Base-by-base conservation (phyloP, 2,329 filamentous ascomycete species). In the Diaporthe vaccinii region DNA sequence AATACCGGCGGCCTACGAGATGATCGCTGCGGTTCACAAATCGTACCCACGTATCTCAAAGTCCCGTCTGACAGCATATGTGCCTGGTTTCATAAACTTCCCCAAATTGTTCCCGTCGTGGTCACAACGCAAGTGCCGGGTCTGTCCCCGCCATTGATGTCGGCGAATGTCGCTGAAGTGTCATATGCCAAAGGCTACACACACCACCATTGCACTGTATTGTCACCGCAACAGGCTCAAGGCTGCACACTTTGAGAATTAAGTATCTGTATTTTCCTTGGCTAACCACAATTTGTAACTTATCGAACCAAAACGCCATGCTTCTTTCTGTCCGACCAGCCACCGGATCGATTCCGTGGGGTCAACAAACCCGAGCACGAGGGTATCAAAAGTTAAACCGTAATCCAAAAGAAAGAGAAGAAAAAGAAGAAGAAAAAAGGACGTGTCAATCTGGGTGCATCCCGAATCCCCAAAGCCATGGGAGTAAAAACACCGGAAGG, bases 261-360 rank as follows among this genome's bases (percentile, higher is more conserved):
- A 49, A 39, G n/a, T 53, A 10, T 67, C 2, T 36, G 31, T 20
- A 36, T 53, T 68, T 25, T 41, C 8, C n/a, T 68, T 36, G 7
- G 15, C 34, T 53, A 41, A n/a, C n/a, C 14, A 68, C 65, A 68
- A 39, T 53, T 34, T 53, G 65, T 28, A 25, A 10, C 46, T 8
- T 39, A 51, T n/a, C 28, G 5, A 36, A n/a, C 15, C 17, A 53
- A 53, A 68, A 68, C 65, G 46, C 65, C 46, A 68, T 53, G 65
- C 65, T 68, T 68, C 65, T 53, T 68, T 68, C 46, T 68, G 46
- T 68, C 65, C 46, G 46, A 25, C 65, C 65, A 68, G 46, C 65
- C 46, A 53, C 46, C 65, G 46, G 65, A 36, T 39, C 49, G 46
- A 68, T 17, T 53, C 65, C 65, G 65, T 68, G 46, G 65, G 65